These are phyloP conservation scores for Sordariomycetes sp. DNA, from an alignment of 2,329 filamentous ascomycete genomes.

Conservation along the genomic window DNA sequence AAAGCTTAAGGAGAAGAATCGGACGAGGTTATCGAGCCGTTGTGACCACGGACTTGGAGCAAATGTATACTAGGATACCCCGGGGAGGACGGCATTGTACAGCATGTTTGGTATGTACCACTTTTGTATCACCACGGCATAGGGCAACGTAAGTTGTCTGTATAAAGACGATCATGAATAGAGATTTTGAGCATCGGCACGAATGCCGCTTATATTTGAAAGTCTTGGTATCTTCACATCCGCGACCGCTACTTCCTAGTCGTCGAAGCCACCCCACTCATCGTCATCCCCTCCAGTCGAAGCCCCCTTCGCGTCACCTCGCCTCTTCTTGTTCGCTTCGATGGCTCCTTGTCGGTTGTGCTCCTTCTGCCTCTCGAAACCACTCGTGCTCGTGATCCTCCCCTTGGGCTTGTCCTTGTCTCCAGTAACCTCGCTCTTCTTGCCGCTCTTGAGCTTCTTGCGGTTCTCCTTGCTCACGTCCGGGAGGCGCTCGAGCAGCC, in stretches of 20 bases:
- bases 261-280: constrained; percentile 42
- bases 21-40: too few species aligned
- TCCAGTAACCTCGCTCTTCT: constrained; percentile 55
- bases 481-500: constrained; percentile 82
- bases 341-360: constrained; percentile 58
- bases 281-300: constrained; percentile 16
- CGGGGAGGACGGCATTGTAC: too few species aligned
- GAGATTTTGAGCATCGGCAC: too few species aligned
- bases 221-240: background rate
- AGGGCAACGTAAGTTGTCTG: too few species aligned
- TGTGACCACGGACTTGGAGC: too few species aligned
- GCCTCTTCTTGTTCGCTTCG: constrained; percentile 49
- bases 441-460: constrained; percentile 69
- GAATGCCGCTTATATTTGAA: background rate
- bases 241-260: constrained; percentile 14
- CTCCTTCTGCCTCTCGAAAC: constrained; percentile 61
- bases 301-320: constrained; percentile 19
- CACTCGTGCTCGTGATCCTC: constrained; percentile 76
- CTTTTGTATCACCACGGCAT: too few species aligned
- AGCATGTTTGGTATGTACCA: too few species aligned
- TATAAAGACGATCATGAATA: too few species aligned
- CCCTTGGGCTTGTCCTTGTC: constrained; percentile 42
- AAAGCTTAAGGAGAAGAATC: too few species aligned
- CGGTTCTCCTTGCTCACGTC: constrained; percentile 75
- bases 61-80: too few species aligned